Evolutionary conservation across 1,284 basidiomycete genomes (phyloP).

Genomic region (Thecaphora thlaspeos): DNA sequence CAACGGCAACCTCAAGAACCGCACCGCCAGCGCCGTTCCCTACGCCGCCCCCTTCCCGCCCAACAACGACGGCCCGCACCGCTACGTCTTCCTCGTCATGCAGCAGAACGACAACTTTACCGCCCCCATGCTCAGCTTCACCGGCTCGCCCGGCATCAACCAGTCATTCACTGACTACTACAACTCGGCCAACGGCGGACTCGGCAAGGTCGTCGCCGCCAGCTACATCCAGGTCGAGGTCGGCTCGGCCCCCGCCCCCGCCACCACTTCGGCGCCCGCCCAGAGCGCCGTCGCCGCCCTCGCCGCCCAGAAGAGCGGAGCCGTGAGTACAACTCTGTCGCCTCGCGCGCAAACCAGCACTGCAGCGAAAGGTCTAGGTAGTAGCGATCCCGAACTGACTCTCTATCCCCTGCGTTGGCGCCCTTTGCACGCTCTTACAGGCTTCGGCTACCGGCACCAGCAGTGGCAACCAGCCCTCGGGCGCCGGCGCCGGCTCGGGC

Average conservation of each 20-base stretch:
- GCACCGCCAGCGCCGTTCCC: slow-evolving; percentile 19
- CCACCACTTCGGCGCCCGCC: slow-evolving; percentile 20
- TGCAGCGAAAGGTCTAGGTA: too few species aligned
- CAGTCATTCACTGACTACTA: slow-evolving; percentile 28
- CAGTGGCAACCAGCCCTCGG: neutral
- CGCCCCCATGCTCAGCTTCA: slow-evolving; percentile 24
- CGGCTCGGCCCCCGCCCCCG: slow-evolving; percentile 21
- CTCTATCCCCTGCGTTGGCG: too few species aligned
- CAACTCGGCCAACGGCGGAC: slow-evolving; percentile 31
- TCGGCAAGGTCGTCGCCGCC: slow-evolving; percentile 40
- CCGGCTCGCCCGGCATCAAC: slow-evolving; percentile 16
- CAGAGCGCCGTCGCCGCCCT: slow-evolving; percentile 25
- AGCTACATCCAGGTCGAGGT: slow-evolving; percentile 45
- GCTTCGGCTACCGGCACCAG: neutral
- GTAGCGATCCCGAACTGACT: too few species aligned
- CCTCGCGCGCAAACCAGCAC: too few species aligned
- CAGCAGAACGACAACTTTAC: slow-evolving; percentile 40
- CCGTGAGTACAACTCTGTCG: too few species aligned
- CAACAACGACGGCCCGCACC: slow-evolving; percentile 38
- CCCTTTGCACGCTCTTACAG: neutral
- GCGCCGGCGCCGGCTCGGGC: slow-evolving; percentile 3
- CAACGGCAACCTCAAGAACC: slow-evolving; percentile 21
- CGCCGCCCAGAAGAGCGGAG: slow-evolving; percentile 25
- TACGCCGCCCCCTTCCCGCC: slow-evolving; percentile 35
- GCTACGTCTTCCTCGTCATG: slow-evolving; percentile 47